Conservation (phyloP, 2,329 filamentous ascomycete genomes). For the Volutella citrinella region DNA sequence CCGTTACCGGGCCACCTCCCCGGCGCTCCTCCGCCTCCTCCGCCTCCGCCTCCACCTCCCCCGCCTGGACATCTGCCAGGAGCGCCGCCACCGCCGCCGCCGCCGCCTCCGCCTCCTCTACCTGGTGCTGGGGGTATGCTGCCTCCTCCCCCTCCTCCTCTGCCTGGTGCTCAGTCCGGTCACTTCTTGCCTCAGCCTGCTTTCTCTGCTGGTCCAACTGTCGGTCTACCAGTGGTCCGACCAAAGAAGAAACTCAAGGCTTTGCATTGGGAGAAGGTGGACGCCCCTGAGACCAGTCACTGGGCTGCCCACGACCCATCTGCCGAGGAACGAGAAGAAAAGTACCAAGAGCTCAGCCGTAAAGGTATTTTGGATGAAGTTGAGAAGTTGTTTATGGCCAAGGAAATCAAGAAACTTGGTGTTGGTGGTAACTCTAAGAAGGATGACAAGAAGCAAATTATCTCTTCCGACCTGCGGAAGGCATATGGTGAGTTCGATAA, state of each 20-base stretch:
- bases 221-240: constrained; percentile 75
- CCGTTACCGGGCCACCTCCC: constrained; percentile 38
- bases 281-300: constrained; percentile 84
- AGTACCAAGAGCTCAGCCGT: constrained; percentile 87
- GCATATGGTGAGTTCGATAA: constrained; percentile 66
- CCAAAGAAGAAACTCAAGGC: constrained; percentile 99
- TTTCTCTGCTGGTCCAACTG: constrained; percentile 51
- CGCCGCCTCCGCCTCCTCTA: constrained; percentile 40
- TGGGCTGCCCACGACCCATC: constrained; percentile 87
- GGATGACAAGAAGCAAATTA: constrained; percentile 96
- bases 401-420: constrained; percentile 88
- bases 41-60: constrained; percentile 46
- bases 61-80: constrained; percentile 44
- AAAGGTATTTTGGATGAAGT: constrained; percentile 97
- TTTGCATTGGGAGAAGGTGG: constrained; percentile 98
- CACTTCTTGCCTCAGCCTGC: constrained; percentile 70
- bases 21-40: constrained; percentile 43
- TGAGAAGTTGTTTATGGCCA: constrained; percentile 94
- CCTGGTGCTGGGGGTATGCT: constrained; percentile 39
- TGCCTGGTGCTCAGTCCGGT: constrained; percentile 68
- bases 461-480: constrained; percentile 84
- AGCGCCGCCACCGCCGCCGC: constrained; percentile 30
- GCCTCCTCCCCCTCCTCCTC: constrained; percentile 59
- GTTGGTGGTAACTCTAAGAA: constrained; percentile 69
- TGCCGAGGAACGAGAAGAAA: constrained; percentile 88